These are phyloP conservation scores for Alisma plantagoaquatica DNA, from an alignment of 106 monocot genomes.

Conservation along the genomic window DNA sequence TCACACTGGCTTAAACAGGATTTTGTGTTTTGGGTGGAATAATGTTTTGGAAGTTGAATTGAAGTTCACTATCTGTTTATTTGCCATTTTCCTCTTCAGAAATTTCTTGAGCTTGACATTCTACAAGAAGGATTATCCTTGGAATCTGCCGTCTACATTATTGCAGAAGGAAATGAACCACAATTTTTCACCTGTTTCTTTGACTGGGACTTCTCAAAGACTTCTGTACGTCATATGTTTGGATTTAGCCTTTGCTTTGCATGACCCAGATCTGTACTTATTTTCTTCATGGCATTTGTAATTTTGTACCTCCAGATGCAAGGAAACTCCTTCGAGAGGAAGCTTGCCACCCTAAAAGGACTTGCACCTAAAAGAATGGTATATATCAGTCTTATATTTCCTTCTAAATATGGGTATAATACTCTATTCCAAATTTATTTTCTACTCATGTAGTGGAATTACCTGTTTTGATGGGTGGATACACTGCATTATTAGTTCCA, in stretches of 20 bases:
- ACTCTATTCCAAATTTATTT: too few relatives aligned
- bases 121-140: conserved; percentile 7
- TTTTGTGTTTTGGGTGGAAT: too few relatives aligned
- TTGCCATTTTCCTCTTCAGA: too few relatives aligned
- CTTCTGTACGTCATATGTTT: conserved; percentile 5
- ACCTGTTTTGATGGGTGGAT: too few relatives aligned
- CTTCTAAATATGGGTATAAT: too few relatives aligned
- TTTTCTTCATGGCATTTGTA: not conserved
- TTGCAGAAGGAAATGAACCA: conserved; percentile 17
- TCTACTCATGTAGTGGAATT: too few relatives aligned
- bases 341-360: not conserved
- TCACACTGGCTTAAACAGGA: too few relatives aligned
- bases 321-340: not conserved
- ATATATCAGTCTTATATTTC: not conserved
- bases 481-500: too few relatives aligned
- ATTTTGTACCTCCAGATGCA: not conserved
- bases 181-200: conserved; percentile 16
- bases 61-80: too few relatives aligned
- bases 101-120: conserved; percentile 16
- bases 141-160: conserved; percentile 9
- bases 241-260: not conserved
- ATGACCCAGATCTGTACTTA: too few relatives aligned
- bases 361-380: not conserved
- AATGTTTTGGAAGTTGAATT: too few relatives aligned
- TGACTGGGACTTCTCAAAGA: conserved; percentile 17